These are phyloP conservation scores for Oryza officinalis DNA, from an alignment of 176 grass and related monocot genomes.

Conservation along the genomic window DNA sequence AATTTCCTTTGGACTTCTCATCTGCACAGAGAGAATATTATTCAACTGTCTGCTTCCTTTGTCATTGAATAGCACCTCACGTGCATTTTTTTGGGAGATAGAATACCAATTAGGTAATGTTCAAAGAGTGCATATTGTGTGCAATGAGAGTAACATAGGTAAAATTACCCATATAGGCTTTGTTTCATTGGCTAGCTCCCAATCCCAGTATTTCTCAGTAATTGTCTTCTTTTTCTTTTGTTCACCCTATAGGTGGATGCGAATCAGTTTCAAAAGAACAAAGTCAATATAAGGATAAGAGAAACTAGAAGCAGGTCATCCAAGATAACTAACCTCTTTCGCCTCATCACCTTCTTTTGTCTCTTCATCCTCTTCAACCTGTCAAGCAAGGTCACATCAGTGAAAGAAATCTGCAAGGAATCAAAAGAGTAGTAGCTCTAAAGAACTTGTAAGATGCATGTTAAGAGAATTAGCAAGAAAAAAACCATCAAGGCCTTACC, in stretches of 20 bases:
- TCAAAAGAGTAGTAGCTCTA: neutral
- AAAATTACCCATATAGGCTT: slow-evolving; percentile 83
- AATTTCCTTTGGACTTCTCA: slow-evolving; percentile 75
- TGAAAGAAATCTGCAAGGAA: slow-evolving; percentile 7
- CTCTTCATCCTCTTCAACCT: slow-evolving; percentile 72
- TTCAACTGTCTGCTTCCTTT: slow-evolving; percentile 22
- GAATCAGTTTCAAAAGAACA: neutral
- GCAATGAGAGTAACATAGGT: slow-evolving; percentile 1
- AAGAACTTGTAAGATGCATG: neutral
- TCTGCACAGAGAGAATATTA: slow-evolving; percentile 41
- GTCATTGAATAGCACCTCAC: neutral
- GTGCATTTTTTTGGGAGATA: neutral
- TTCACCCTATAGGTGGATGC: slow-evolving; percentile 52
- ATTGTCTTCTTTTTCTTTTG: slow-evolving; percentile 73
- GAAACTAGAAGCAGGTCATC: neutral
- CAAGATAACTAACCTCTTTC: slow-evolving; percentile 37
- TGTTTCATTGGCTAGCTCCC: slow-evolving; percentile 85
- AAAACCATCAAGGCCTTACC: slow-evolving; percentile 34
- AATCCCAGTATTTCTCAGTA: slow-evolving; percentile 93
- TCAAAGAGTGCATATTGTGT: neutral
- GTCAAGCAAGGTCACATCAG: slow-evolving; percentile 13
- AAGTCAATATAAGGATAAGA: neutral
- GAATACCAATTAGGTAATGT: neutral
- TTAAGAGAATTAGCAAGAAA: slow-evolving; percentile 18
- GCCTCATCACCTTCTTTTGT: slow-evolving; percentile 75